Conservation (phyloP, 2,329 filamentous ascomycete species). For the Penicillium digitatum region DNA sequence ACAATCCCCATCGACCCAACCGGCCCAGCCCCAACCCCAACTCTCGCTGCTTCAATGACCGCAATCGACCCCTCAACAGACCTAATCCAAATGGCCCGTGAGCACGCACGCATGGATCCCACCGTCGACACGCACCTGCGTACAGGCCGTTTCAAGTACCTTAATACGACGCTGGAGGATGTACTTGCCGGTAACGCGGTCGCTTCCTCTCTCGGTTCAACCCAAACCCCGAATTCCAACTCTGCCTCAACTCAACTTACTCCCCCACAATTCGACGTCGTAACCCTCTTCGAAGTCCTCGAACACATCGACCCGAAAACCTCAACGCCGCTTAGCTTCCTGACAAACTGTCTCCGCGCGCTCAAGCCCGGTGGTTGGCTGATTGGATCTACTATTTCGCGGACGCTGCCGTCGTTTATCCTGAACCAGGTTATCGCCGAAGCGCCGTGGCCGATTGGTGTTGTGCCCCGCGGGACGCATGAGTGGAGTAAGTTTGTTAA, state of each 20-base stretch:
- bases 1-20: conserved; percentile 33
- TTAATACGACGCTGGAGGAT: conserved; percentile 71
- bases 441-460: conserved; percentile 62
- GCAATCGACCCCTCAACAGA: conserved; percentile 45
- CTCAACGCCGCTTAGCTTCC: conserved; percentile 66
- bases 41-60: conserved; percentile 41
- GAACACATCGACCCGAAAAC: conserved; percentile 81
- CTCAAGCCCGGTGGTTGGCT: conserved; percentile 91
- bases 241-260: neutral
- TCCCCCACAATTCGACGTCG: conserved; percentile 61
- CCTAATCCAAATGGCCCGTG: conserved; percentile 61
- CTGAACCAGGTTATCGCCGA: conserved; percentile 92
- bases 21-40: conserved; percentile 26
- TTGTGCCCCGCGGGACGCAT: conserved; percentile 90
- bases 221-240: neutral
- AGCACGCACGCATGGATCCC: conserved; percentile 72
- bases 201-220: neutral
- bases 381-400: conserved; percentile 84
- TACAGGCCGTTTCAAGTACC: conserved; percentile 60
- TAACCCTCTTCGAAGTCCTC: conserved; percentile 89
- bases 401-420: conserved; percentile 83
- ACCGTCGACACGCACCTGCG: conserved; percentile 52
- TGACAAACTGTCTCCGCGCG: conserved; percentile 55
- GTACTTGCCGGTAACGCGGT: conserved; percentile 13
- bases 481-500: conserved; percentile 97